Conservation (phyloP, 768 basidiomycete species). For the Mycena epipterygia region DNA sequence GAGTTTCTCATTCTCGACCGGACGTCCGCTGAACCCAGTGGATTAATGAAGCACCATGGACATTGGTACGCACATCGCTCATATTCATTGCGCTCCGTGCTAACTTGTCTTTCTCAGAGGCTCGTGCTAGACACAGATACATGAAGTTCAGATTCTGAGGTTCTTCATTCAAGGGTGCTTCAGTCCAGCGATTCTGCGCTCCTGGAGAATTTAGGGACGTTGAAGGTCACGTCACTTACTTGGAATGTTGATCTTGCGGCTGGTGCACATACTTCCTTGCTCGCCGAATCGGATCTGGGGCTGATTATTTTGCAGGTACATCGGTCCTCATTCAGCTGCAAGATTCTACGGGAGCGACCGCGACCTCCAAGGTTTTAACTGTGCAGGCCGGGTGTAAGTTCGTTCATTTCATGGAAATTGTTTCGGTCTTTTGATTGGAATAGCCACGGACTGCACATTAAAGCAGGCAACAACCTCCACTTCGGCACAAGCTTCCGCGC, state of each 20-base stretch:
- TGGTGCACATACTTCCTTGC: not conserved
- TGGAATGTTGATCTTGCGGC: slow-evolving; percentile 31
- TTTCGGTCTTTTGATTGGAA: not conserved
- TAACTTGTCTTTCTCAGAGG: slow-evolving; percentile 6
- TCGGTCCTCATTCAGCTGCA: slow-evolving; percentile 7
- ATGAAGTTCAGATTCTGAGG: not conserved
- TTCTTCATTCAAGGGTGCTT: not conserved
- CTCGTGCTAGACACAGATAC: not conserved
- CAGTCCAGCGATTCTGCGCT: slow-evolving; percentile 3
- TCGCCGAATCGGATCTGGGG: not conserved
- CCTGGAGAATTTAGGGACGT: slow-evolving; percentile 22
- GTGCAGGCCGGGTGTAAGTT: slow-evolving; percentile 15
- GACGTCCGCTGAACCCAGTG: not conserved
- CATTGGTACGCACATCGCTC: slow-evolving; percentile 15
- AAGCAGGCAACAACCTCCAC: not conserved
- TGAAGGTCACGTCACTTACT: slow-evolving; percentile 18
- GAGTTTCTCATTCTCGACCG: not conserved
- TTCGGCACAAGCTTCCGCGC: not conserved
- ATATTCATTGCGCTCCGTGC: not conserved
- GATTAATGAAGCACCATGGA: slow-evolving; percentile 25
- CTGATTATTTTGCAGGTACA: not conserved
- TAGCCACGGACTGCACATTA: slow-evolving; percentile 18
- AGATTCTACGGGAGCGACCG: slow-evolving; percentile 17
- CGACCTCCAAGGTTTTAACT: slow-evolving; percentile 7
- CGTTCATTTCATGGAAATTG: not conserved